Evolutionary conservation across 306 rosid species (phyloP).

Genomic region (Vigna angularis): DNA sequence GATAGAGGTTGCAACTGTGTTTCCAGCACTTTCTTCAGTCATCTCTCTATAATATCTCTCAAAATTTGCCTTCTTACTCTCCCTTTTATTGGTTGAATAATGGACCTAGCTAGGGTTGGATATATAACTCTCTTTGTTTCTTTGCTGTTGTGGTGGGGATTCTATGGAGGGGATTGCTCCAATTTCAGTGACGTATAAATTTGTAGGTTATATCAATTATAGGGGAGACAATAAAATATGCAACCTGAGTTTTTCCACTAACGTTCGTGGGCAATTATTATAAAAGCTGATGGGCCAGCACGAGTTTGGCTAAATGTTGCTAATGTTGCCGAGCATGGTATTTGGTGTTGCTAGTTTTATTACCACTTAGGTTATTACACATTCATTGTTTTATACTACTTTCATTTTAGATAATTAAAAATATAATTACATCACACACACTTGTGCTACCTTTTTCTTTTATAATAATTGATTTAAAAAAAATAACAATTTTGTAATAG

Average conservation of each 20-base stretch:
- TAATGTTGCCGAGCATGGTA: slow-evolving; percentile 37
- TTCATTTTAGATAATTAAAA: slow-evolving; percentile 6
- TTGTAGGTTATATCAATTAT: slow-evolving; percentile 57
- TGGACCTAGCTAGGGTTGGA: slow-evolving; percentile 35
- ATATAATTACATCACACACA: not conserved
- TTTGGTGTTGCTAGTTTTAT: slow-evolving; percentile 39
- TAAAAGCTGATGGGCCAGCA: slow-evolving; percentile 58
- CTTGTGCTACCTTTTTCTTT: not conserved
- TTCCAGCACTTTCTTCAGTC: slow-evolving; percentile 76
- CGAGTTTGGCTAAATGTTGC: slow-evolving; percentile 45
- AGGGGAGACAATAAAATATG: slow-evolving; percentile 82
- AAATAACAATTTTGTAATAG: not conserved
- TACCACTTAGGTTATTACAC: slow-evolving; percentile 1
- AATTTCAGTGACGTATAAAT: slow-evolving; percentile 65
- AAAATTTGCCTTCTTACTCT: not conserved
- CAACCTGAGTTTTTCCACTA: slow-evolving; percentile 84
- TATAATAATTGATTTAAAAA: not conserved
- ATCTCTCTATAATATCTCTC: slow-evolving; percentile 40
- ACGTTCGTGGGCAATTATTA: slow-evolving; percentile 82
- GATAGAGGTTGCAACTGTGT: slow-evolving; percentile 61
- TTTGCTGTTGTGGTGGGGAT: slow-evolving; percentile 49
- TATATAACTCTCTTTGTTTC: slow-evolving; percentile 32
- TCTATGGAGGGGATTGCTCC: slow-evolving; percentile 50
- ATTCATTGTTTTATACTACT: not conserved
- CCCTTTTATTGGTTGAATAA: slow-evolving; percentile 33